Conservation (phyloP, 2,329 filamentous ascomycete genomes). For the Aureobasidium vineae region DNA sequence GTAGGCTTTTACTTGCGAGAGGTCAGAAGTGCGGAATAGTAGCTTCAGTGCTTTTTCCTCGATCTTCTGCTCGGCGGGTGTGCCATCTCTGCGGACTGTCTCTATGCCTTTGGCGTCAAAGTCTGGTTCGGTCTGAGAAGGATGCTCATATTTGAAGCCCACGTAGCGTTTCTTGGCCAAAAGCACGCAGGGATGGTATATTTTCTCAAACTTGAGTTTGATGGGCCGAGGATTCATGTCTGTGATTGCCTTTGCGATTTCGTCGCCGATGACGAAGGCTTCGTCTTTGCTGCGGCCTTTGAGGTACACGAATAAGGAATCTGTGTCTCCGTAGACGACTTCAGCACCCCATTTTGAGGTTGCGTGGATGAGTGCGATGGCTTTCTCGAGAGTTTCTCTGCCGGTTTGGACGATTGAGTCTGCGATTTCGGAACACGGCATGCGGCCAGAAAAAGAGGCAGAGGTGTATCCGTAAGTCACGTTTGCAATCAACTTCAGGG, state of each 20-base stretch:
- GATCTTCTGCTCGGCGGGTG: conserved; percentile 92
- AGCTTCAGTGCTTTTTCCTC: conserved; percentile 88
- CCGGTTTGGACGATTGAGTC: conserved; percentile 98
- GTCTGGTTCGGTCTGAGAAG: conserved; percentile 71
- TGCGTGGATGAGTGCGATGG: conserved; percentile 89
- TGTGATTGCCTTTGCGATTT: conserved; percentile 85
- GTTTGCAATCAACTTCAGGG: conserved; percentile 95
- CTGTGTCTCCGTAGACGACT: conserved; percentile 97
- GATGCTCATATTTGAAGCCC: conserved; percentile 90
- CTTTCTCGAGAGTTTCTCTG: conserved; percentile 88
- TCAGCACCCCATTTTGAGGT: conserved; percentile 87
- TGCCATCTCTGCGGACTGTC: conserved; percentile 92
- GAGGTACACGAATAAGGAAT: conserved; percentile 88
- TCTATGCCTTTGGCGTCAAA: conserved; percentile 99
- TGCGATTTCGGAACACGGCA: conserved; percentile 97
- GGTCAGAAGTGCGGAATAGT: conserved; percentile 84
- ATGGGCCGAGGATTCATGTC: conserved; percentile 86
- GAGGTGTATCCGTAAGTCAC: conserved; percentile 98
- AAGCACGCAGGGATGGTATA: conserved; percentile 92
- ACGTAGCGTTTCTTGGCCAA: conserved; percentile 98
- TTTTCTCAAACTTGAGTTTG: conserved; percentile 98
- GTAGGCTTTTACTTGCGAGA: conserved; percentile 84
- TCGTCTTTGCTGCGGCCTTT: conserved; percentile 83
- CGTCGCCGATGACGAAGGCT: conserved; percentile 88
- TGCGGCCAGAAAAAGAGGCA: conserved; percentile 91